Percentiles rank a stretch among this genome's conserved stretches.
Conservation (phyloP, 73 alveolate genomes). For the Effrenium voratum region DNA sequence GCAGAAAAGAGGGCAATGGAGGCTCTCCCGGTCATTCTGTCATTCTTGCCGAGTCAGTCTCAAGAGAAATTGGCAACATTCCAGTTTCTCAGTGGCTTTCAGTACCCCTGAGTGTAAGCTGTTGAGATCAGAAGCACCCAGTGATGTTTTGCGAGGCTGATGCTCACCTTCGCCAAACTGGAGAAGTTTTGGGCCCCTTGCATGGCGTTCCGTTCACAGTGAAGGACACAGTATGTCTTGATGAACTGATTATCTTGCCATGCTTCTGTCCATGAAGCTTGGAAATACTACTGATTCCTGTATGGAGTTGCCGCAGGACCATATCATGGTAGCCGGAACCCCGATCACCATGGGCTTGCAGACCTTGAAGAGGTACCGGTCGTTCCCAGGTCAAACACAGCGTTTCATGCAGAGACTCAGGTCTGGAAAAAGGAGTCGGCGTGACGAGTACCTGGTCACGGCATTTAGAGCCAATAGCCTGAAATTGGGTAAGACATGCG, state of each 20-base stretch:
- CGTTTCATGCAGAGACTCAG: neutral
- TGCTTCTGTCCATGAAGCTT: neutral
- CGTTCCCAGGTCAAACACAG: neutral
- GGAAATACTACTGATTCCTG: too few species aligned
- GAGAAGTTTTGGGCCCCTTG: conserved; percentile 62
- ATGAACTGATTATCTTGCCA: neutral
- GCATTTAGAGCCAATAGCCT: neutral
- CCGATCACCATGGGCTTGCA: conserved; percentile 52
- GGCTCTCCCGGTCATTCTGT: neutral
- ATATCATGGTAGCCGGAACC: conserved; percentile 19
- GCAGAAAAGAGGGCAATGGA: conserved; percentile 16
- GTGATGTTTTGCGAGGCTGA: neutral
- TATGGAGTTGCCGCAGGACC: conserved; percentile 3
- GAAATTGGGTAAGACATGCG: neutral
- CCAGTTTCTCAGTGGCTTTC: neutral
- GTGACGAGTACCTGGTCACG: conserved; percentile 41
- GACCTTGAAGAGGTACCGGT: neutral
- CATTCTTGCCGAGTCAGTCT: neutral
- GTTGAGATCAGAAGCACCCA: neutral
- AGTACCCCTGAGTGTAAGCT: neutral
- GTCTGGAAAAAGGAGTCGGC: conserved; percentile 12
- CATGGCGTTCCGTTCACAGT: conserved; percentile 77
- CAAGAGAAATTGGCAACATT: too few species aligned
- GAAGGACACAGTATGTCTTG: neutral
- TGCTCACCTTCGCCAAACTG: conserved; percentile 26